Conservation (phyloP, 2,329 filamentous ascomycete species). For the Fusarium gaditjirri region DNA sequence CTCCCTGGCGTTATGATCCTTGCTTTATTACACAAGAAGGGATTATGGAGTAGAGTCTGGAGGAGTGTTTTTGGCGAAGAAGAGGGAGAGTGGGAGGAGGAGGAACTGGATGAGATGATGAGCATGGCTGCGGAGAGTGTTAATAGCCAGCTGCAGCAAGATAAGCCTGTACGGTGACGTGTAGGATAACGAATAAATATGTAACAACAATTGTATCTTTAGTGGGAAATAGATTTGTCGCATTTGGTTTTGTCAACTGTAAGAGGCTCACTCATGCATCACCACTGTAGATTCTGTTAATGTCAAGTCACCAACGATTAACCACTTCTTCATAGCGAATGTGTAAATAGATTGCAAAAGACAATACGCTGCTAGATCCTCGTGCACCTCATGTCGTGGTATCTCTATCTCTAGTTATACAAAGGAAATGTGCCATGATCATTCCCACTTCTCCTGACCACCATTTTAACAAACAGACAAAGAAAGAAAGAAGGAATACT, state of each 20-base stretch:
- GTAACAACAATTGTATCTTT: constrained; percentile 44
- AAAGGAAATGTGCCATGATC: constrained; percentile 36
- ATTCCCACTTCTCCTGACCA: constrained; percentile 22
- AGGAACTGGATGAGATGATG: constrained; percentile 59
- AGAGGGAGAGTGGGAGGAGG: constrained; percentile 67
- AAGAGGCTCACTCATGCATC: constrained; percentile 27
- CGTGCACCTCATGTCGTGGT: constrained; percentile 35
- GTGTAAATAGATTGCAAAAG: constrained; percentile 5
- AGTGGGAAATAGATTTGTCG: constrained; percentile 11
- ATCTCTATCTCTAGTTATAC: constrained; percentile 47
- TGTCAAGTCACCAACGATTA: neutral
- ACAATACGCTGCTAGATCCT: constrained; percentile 22
- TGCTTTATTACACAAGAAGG: constrained; percentile 93
- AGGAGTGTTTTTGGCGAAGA: constrained; percentile 71
- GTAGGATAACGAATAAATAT: constrained; percentile 28
- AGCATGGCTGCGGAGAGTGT: constrained; percentile 48
- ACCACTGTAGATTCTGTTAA: constrained; percentile 30
- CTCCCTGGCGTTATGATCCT: constrained; percentile 89
- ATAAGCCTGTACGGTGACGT: constrained; percentile 31
- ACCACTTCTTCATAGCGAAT: neutral
- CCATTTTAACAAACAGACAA: constrained; percentile 29
- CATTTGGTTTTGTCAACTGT: constrained; percentile 8
- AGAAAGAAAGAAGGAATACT: constrained; percentile 5
- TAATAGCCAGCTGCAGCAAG: constrained; percentile 22
- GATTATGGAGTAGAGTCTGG: constrained; percentile 88